Evolutionary conservation across 1,284 basidiomycete genomes (phyloP).

Genomic region (Entoloma clypeatum): DNA sequence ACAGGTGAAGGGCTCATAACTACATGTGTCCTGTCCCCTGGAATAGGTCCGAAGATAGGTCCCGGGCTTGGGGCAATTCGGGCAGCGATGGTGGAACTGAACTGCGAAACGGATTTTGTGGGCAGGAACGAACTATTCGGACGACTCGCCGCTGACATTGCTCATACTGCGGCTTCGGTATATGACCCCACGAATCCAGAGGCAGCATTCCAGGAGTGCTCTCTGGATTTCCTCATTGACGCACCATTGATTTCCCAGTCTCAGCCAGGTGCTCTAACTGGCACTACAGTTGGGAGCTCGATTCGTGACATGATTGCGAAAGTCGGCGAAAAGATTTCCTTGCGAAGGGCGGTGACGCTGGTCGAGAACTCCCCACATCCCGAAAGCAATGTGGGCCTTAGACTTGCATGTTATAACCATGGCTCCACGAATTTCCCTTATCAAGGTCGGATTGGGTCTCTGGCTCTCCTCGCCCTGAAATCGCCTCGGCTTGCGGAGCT

Average conservation of each 20-base stretch:
- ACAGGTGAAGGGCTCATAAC: constrained; percentile 82
- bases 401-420: constrained; percentile 81
- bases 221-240: constrained; percentile 55
- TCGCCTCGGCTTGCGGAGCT: constrained; percentile 42
- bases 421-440: constrained; percentile 45
- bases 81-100: constrained; percentile 88
- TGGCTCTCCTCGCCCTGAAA: constrained; percentile 63
- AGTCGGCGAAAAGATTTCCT: constrained; percentile 86
- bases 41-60: constrained; percentile 42
- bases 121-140: constrained; percentile 84
- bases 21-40: constrained; percentile 60
- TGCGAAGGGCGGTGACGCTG: constrained; percentile 72
- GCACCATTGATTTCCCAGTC: constrained; percentile 63
- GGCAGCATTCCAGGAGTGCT: constrained; percentile 38
- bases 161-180: constrained; percentile 84
- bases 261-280: constrained; percentile 32
- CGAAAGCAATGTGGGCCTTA: constrained; percentile 43
- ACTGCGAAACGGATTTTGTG: constrained; percentile 98
- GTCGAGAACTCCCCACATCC: constrained; percentile 54
- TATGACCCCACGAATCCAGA: constrained; percentile 44
- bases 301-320: constrained; percentile 81
- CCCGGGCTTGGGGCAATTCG: constrained; percentile 50
- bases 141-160: constrained; percentile 75
- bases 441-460: constrained; percentile 68
- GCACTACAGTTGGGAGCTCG: constrained; percentile 64